Conservation (phyloP, 1,284 basidiomycete genomes). For the Naganishia albida region DNA sequence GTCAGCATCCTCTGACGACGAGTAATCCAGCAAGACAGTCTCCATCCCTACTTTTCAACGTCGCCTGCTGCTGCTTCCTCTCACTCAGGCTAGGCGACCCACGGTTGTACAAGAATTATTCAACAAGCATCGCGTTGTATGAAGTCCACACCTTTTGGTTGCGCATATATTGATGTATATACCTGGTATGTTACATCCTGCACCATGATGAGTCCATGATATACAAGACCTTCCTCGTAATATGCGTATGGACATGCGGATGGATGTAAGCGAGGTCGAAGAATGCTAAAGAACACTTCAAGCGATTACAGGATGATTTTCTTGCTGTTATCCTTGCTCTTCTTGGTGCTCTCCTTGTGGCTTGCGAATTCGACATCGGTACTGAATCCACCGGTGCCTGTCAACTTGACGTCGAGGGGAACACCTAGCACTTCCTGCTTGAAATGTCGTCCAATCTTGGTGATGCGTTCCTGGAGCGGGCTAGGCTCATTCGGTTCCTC, state of each 20-base stretch:
- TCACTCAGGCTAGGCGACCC: too few species aligned
- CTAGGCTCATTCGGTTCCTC: constrained; percentile 49
- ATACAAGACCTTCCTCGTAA: not conserved
- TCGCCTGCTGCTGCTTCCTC: too few species aligned
- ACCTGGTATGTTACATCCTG: too few species aligned
- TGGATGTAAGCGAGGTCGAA: not conserved
- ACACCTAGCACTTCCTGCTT: constrained; percentile 87
- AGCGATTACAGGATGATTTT: constrained; percentile 27
- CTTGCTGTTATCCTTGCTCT: constrained; percentile 76
- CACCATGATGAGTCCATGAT: too few species aligned
- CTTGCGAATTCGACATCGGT: constrained; percentile 93
- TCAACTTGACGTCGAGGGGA: constrained; percentile 67
- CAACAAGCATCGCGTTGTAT: too few species aligned
- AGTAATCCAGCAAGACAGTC: not conserved
- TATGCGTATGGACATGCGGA: not conserved
- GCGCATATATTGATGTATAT: too few species aligned
- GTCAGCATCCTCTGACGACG: constrained; percentile 1
- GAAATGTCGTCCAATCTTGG: constrained; percentile 78
- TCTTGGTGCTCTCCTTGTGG: constrained; percentile 94
- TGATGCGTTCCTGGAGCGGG: constrained; percentile 67
- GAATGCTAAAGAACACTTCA: not conserved
- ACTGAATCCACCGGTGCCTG: constrained; percentile 63
- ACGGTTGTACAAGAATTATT: too few species aligned
- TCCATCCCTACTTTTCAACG: too few species aligned
- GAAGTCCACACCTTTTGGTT: too few species aligned